Evolutionary conservation across 2,329 filamentous ascomycete genomes (phyloP).

Genomic region (Trematosphaeria pertusa): DNA sequence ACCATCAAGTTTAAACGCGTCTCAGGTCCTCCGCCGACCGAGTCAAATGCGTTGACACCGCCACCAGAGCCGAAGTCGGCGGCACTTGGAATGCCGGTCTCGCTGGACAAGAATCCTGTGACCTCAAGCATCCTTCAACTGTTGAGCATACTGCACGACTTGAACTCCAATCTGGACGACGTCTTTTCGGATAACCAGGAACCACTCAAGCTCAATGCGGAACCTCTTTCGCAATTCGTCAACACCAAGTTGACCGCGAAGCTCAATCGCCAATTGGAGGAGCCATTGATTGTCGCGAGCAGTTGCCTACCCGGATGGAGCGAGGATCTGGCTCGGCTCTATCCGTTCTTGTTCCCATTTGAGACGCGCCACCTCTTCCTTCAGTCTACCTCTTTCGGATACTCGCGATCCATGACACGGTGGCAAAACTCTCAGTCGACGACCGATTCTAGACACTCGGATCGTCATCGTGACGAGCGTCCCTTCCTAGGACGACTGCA

Average conservation of each 20-base stretch:
- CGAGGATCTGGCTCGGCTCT: conserved; percentile 89
- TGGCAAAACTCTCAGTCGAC: conserved; percentile 92
- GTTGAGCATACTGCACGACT: conserved; percentile 86
- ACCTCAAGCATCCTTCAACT: conserved; percentile 88
- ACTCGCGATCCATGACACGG: conserved; percentile 93
- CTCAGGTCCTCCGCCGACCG: conserved; percentile 78
- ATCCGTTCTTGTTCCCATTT: conserved; percentile 97
- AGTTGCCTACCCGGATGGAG: conserved; percentile 96
- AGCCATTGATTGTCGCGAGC: conserved; percentile 95
- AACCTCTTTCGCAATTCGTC: conserved; percentile 92
- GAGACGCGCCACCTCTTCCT: conserved; percentile 96
- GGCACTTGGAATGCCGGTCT: conserved; percentile 73
- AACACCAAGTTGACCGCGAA: conserved; percentile 99
- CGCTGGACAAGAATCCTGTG: conserved; percentile 80
- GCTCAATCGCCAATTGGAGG: conserved; percentile 93
- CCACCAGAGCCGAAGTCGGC: conserved; percentile 59
- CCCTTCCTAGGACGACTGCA: conserved; percentile 91
- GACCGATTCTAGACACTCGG: conserved; percentile 75
- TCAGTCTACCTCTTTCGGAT: conserved; percentile 97
- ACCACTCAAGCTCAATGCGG: conserved; percentile 72
- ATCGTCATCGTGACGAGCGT: conserved; percentile 84
- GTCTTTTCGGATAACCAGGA: conserved; percentile 81
- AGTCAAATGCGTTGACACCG: conserved; percentile 68
- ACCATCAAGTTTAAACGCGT: conserved; percentile 91
- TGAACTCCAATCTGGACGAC: conserved; percentile 94